Conservation (phyloP, 2,329 filamentous ascomycete species). For the Emericellopsis cladophorae region DNA sequence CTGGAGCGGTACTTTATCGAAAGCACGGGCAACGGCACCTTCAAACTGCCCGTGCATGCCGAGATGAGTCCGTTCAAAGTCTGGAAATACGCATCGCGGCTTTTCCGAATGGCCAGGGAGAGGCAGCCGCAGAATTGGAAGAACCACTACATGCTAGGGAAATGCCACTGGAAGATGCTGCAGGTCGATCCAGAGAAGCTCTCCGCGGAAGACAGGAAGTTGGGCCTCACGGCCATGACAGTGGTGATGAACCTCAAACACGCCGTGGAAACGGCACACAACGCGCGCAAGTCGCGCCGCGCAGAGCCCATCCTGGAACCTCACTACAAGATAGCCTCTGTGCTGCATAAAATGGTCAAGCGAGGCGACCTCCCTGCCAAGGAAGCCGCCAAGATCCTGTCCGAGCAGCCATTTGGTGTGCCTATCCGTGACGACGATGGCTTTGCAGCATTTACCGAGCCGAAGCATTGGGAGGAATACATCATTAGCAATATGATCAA, state of each 20-base stretch:
- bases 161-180: conserved; percentile 54
- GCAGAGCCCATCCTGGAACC: conserved; percentile 78
- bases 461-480: conserved; percentile 48
- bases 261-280: conserved; percentile 33
- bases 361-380: conserved; percentile 32
- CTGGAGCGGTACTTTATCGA: conserved; percentile 46
- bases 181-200: conserved; percentile 31
- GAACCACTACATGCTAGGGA: conserved; percentile 48
- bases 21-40: conserved; percentile 33
- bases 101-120: conserved; percentile 43
- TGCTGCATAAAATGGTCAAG: conserved; percentile 69
- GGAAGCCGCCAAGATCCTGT: conserved; percentile 37
- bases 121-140: conserved; percentile 44
- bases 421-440: conserved; percentile 17
- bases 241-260: conserved; percentile 38
- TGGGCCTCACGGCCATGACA: conserved; percentile 17
- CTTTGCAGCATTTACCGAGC: conserved; percentile 20
- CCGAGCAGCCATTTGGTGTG: conserved; percentile 40
- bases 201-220: conserved; percentile 25
- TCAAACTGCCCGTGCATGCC: conserved; percentile 37
- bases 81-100: conserved; percentile 45
- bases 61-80: conserved; percentile 48
- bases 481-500: conserved; percentile 37
- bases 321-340: conserved; percentile 79
- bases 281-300: conserved; percentile 35